Evolutionary conservation across 2,329 filamentous ascomycete species (phyloP).

Genomic region (Geosmithia morbida): DNA sequence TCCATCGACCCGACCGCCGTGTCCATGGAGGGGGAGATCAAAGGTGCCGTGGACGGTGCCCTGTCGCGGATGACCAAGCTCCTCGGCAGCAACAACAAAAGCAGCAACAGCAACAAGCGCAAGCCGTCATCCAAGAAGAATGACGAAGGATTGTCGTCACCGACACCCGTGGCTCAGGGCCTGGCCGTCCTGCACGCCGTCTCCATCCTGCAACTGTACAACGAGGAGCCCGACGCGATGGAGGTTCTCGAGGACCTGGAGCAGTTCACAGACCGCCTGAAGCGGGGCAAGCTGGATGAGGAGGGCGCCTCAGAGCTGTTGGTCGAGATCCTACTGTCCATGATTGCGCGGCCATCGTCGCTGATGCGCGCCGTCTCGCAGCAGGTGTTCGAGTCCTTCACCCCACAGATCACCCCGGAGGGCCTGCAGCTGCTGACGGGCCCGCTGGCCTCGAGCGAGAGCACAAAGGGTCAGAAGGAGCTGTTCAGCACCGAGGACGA

Average conservation of each 20-base stretch:
- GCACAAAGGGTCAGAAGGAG: conserved; percentile 66
- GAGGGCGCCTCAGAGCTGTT: conserved; percentile 50
- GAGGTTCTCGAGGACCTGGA: conserved; percentile 72
- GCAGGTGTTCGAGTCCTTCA: conserved; percentile 77
- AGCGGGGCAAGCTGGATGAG: conserved; percentile 27
- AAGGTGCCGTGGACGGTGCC: conserved; percentile 36
- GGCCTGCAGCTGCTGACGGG: conserved; percentile 53
- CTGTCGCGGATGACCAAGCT: conserved; percentile 37
- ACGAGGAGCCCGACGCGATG: conserved; percentile 74
- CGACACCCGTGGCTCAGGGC: conserved; percentile 32
- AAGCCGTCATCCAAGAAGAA: conserved; percentile 14
- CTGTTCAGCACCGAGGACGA: conserved; percentile 62
- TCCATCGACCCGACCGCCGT: conserved; percentile 36
- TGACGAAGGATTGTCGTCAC: not conserved
- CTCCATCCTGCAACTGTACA: conserved; percentile 78
- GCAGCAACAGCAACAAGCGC: conserved; percentile 17
- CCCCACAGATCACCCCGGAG: conserved; percentile 55
- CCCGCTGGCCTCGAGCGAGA: conserved; percentile 68
- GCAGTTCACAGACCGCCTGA: conserved; percentile 55
- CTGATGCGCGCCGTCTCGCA: conserved; percentile 77
- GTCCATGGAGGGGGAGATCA: conserved; percentile 39
- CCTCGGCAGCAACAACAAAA: conserved; percentile 21
- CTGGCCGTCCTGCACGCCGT: conserved; percentile 73
- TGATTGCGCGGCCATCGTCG: conserved; percentile 72
- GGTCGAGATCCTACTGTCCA: conserved; percentile 80